These are phyloP conservation scores for Boletus huronensis DNA, from an alignment of 768 basidiomycete species.

Conservation along the genomic window DNA sequence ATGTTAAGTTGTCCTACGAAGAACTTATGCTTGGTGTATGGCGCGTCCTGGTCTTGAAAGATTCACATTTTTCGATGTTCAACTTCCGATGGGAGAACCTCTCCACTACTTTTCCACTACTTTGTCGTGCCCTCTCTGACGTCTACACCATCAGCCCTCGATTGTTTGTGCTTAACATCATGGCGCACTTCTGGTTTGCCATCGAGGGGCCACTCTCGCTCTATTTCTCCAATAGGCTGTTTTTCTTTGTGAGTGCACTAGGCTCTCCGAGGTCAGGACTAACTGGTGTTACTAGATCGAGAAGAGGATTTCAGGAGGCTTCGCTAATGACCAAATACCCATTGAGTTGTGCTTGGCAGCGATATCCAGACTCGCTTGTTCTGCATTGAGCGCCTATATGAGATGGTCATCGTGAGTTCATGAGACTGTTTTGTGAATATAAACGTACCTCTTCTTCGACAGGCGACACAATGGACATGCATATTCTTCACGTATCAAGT, in stretches of 20 bases:
- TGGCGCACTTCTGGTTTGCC: constrained; percentile 17
- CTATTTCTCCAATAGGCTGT: constrained; percentile 21
- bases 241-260: constrained; percentile 17
- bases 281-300: constrained; percentile 20
- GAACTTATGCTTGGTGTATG: constrained; percentile 24
- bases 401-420: constrained; percentile 18
- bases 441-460: background rate
- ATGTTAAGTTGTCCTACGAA: background rate
- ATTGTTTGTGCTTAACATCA: constrained; percentile 9
- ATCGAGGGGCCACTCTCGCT: constrained; percentile 18
- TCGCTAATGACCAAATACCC: background rate
- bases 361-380: constrained; percentile 13
- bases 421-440: background rate
- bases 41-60: constrained; percentile 21
- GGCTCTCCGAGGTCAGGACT: background rate
- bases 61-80: constrained; percentile 3
- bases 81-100: constrained; percentile 9
- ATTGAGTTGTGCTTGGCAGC: constrained; percentile 11
- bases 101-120: background rate
- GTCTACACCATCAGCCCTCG: constrained; percentile 22
- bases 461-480: constrained; percentile 3
- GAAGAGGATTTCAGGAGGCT: constrained; percentile 6
- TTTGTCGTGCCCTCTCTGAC: constrained; percentile 20
- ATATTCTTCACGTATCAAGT: constrained; percentile 19
- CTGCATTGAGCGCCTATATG: constrained; percentile 15